Percentiles rank a stretch among this genome's conserved stretches.
Evolutionary conservation across 2,329 filamentous ascomycete species (phyloP).

Genomic region (Diplodia scrobiculata): DNA sequence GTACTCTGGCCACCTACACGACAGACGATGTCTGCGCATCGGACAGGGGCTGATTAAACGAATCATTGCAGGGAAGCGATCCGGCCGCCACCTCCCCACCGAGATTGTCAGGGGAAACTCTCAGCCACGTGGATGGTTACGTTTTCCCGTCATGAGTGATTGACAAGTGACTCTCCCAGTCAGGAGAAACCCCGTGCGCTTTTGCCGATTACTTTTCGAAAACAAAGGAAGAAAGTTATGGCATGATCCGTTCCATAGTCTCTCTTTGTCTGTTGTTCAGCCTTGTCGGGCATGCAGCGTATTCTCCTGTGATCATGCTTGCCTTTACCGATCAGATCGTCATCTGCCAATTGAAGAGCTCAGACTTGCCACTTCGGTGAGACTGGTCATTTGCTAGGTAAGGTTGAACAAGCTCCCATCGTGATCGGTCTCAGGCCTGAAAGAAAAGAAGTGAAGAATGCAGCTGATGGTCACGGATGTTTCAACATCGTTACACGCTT

Average conservation of each 20-base stretch:
- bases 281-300: too few relatives aligned
- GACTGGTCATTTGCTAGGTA: background rate
- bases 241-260: too few relatives aligned
- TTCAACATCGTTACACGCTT: conserved; percentile 36
- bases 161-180: too few relatives aligned
- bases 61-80: background rate
- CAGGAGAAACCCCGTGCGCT: too few relatives aligned
- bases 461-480: conserved; percentile 34
- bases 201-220: too few relatives aligned
- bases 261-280: too few relatives aligned
- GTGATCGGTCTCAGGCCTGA: background rate
- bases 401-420: background rate
- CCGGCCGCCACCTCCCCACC: background rate
- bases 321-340: too few relatives aligned
- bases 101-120: background rate
- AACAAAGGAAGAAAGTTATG: too few relatives aligned
- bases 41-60: background rate
- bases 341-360: background rate
- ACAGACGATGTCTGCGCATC: background rate
- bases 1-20: background rate
- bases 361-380: background rate
- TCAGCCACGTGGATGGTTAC: background rate
- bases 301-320: too few relatives aligned
- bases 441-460: background rate
- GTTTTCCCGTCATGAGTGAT: background rate